These are phyloP conservation scores for Cyathus striatus DNA, from an alignment of 768 basidiomycete genomes.

Conservation along the genomic window DNA sequence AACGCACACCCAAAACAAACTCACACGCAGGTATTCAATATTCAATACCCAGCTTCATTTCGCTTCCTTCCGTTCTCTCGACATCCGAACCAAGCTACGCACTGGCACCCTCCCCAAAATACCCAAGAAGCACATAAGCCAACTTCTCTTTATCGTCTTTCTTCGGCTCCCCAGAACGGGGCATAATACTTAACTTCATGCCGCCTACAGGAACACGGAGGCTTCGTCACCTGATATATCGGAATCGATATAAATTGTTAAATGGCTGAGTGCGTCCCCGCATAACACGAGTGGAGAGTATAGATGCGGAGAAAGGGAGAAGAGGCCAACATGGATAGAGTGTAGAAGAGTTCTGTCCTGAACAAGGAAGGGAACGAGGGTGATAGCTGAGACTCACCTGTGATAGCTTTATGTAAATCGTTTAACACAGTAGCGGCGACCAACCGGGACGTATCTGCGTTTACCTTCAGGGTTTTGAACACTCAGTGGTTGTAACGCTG, in stretches of 20 bases:
- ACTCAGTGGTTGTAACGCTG: slow-evolving; percentile 85
- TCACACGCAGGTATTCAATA: too few species aligned
- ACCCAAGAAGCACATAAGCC: slow-evolving; percentile 66
- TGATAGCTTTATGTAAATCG: slow-evolving; percentile 40
- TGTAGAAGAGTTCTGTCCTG: too few species aligned
- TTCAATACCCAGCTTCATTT: too few species aligned
- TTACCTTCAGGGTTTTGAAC: slow-evolving; percentile 76
- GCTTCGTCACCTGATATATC: slow-evolving; percentile 18
- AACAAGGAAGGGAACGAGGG: too few species aligned
- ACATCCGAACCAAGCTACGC: too few species aligned
- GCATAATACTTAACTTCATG: slow-evolving; percentile 90
- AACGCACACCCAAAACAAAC: too few species aligned
- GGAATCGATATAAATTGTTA: too few species aligned
- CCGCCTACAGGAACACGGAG: slow-evolving; percentile 53
- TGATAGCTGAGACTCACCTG: slow-evolving; percentile 28
- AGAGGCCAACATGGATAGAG: too few species aligned
- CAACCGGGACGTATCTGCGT: slow-evolving; percentile 81
- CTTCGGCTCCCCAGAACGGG: slow-evolving; percentile 46
- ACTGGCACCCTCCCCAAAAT: slow-evolving; percentile 51
- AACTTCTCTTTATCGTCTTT: slow-evolving; percentile 65
- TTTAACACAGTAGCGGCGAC: slow-evolving; percentile 67
- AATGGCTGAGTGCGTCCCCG: too few species aligned
- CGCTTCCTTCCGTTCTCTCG: too few species aligned
- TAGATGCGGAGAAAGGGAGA: too few species aligned
- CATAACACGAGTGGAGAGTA: too few species aligned